Percentiles rank a stretch among this genome's conserved stretches.
phyloP scores from a whole-genome alignment of 2,329 filamentous ascomycete species.

The Cladophialophora bantiana region DNA sequence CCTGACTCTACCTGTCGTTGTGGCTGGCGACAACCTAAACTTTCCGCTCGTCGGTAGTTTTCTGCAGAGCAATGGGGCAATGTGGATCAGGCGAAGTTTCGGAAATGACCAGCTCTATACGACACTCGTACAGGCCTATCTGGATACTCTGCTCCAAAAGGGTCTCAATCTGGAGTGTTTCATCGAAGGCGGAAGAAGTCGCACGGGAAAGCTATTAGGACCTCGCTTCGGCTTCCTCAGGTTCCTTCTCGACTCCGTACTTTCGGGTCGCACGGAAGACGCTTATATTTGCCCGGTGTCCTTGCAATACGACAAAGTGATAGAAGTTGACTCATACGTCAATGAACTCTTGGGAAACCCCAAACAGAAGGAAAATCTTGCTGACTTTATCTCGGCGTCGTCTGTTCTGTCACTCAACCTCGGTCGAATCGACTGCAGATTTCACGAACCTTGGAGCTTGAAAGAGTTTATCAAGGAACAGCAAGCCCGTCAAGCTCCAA shows the following conservation, averaged over 20 bases:
- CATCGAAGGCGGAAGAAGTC: slow-evolving; percentile 90
- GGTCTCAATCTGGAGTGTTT: slow-evolving; percentile 98
- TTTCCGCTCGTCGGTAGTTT: slow-evolving; percentile 90
- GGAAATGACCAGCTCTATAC: slow-evolving; percentile 89
- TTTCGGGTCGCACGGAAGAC: slow-evolving; percentile 87
- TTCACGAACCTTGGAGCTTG: slow-evolving; percentile 95
- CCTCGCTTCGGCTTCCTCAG: slow-evolving; percentile 95
- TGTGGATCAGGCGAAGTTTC: slow-evolving; percentile 80
- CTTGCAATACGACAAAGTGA: slow-evolving; percentile 98
- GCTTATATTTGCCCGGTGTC: slow-evolving; percentile 94
- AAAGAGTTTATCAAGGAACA: slow-evolving; percentile 82
- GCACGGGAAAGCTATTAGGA: slow-evolving; percentile 90
- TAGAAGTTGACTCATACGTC: slow-evolving; percentile 96
- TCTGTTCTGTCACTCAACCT: slow-evolving; percentile 88
- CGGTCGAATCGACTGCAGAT: slow-evolving; percentile 91
- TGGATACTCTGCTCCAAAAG: slow-evolving; percentile 87
- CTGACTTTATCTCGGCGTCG: slow-evolving; percentile 86
- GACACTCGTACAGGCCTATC: slow-evolving; percentile 93
- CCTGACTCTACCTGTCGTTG: slow-evolving; percentile 85
- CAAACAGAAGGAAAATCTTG: slow-evolving; percentile 92
- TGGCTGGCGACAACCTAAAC: slow-evolving; percentile 95
- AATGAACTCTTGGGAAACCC: slow-evolving; percentile 91
- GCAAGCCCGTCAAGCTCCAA: slow-evolving; percentile 57
- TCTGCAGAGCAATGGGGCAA: slow-evolving; percentile 81
- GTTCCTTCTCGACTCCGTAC: slow-evolving; percentile 87